Percentiles rank a stretch among this genome's conserved stretches.
Evolutionary conservation across 208 protist genomes (phyloP).

Genomic region (Borovskyia barvae): DNA sequence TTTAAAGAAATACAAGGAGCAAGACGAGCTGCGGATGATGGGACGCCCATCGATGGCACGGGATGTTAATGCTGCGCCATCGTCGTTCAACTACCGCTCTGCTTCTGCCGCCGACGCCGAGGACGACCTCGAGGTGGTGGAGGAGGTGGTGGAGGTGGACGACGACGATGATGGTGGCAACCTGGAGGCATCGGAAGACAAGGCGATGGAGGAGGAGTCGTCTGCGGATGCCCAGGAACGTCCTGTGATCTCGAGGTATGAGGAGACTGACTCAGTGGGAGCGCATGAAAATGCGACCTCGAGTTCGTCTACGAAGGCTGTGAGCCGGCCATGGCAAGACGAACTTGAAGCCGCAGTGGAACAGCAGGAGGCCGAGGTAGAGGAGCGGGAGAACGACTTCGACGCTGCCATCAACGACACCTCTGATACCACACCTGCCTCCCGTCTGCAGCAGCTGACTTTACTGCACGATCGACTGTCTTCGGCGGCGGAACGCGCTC

Average conservation of each 20-base stretch:
- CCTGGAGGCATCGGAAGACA: conserved; percentile 12
- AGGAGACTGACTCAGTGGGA: conserved; percentile 10
- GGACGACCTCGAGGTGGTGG: conserved; percentile 15
- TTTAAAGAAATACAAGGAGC: conserved; percentile 34
- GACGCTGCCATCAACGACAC: conserved; percentile 9
- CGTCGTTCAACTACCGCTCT: too few relatives aligned
- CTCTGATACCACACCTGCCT: conserved; percentile 14
- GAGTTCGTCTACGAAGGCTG: background rate
- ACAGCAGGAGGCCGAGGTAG: conserved; percentile 28
- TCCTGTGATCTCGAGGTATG: background rate
- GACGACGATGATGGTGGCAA: conserved; percentile 27
- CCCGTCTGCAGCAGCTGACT: conserved; percentile 25
- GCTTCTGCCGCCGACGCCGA: conserved; percentile 4
- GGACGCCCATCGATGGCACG: background rate
- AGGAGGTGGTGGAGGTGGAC: conserved; percentile 33
- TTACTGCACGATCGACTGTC: conserved; percentile 40
- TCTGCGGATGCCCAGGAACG: conserved; percentile 1
- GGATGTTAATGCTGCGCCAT: too few relatives aligned
- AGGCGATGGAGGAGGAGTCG: conserved; percentile 3
- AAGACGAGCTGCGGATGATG: conserved; percentile 17
- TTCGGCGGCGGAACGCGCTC: conserved; percentile 37
- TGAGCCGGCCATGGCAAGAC: conserved; percentile 15
- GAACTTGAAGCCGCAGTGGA: conserved; percentile 28
- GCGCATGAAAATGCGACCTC: background rate
- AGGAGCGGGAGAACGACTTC: conserved; percentile 21